A percentile compares a stretch with the other conserved stretches of the same genome.
Conservation (phyloP, 176 grass and related monocot species). For the Puccinellia tenuiflora region DNA sequence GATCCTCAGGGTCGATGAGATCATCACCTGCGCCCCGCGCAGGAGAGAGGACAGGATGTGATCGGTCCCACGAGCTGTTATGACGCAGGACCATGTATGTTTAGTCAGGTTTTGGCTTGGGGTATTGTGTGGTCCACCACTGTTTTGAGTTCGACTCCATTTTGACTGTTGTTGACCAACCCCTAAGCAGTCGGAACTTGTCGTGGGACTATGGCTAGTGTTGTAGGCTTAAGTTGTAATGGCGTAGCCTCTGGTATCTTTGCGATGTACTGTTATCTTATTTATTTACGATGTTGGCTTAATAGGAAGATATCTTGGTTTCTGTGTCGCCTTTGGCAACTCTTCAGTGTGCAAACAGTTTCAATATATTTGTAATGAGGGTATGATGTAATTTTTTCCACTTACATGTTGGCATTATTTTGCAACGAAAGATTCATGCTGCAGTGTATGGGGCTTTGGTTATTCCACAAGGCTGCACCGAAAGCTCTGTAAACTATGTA, state of each 20-base stretch:
- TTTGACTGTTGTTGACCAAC: not conserved
- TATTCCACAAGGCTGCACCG: not conserved
- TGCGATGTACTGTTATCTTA: not conserved
- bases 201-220: not conserved
- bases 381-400: not conserved
- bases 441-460: not conserved
- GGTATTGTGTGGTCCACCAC: not conserved
- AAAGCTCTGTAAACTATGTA: not conserved
- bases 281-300: not conserved
- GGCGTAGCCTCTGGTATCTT: not conserved
- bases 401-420: not conserved
- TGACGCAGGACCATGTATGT: not conserved
- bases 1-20: conserved; percentile 55
- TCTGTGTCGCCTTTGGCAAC: not conserved
- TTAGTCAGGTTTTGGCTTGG: not conserved
- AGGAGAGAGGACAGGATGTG: conserved; percentile 55
- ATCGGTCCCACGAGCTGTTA: not conserved
- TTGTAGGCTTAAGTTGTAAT: conserved; percentile 1
- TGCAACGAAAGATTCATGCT: not conserved
- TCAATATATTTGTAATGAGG: not conserved
- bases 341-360: not conserved
- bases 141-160: not conserved
- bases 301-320: not conserved
- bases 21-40: conserved; percentile 39
- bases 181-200: not conserved